Evolutionary conservation across 164 flowering plant genomes (phyloP).

Genomic region (Tinospora cordifolia): DNA sequence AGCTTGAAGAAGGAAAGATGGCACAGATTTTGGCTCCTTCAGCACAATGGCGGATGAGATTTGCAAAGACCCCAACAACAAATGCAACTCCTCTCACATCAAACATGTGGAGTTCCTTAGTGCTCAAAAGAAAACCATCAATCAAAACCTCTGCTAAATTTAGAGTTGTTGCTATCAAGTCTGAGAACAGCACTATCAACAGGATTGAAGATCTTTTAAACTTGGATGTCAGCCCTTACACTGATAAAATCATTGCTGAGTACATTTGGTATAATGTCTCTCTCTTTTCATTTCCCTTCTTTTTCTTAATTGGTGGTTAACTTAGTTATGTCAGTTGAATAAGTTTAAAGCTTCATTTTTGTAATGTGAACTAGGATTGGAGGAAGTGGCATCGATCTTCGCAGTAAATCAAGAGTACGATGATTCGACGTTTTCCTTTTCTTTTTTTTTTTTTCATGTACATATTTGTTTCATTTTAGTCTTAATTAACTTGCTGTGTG

Average conservation of each 20-base stretch:
- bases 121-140: constrained; percentile 39
- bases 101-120: constrained; percentile 57
- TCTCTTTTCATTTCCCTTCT: neutral
- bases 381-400: constrained; percentile 39
- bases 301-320: neutral
- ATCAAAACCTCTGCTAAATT: constrained; percentile 43
- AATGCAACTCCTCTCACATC: constrained; percentile 30
- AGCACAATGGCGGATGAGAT: constrained; percentile 62
- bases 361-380: constrained; percentile 33
- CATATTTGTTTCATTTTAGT: neutral
- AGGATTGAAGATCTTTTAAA: constrained; percentile 73
- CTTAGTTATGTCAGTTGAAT: neutral
- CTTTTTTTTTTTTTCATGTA: neutral
- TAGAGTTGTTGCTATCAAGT: constrained; percentile 43
- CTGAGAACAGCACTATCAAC: constrained; percentile 53
- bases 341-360: neutral
- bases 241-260: constrained; percentile 90
- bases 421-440: neutral
- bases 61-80: constrained; percentile 33
- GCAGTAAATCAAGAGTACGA: constrained; percentile 43
- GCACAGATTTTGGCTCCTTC: constrained; percentile 87
- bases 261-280: constrained; percentile 63
- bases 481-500: neutral
- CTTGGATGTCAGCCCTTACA: constrained; percentile 71
- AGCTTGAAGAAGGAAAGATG: constrained; percentile 35